Evolutionary conservation across 106 monocot genomes (phyloP), one percentile per base, ranked within the genome.

Genomic region (Allium cepa): DNA sequence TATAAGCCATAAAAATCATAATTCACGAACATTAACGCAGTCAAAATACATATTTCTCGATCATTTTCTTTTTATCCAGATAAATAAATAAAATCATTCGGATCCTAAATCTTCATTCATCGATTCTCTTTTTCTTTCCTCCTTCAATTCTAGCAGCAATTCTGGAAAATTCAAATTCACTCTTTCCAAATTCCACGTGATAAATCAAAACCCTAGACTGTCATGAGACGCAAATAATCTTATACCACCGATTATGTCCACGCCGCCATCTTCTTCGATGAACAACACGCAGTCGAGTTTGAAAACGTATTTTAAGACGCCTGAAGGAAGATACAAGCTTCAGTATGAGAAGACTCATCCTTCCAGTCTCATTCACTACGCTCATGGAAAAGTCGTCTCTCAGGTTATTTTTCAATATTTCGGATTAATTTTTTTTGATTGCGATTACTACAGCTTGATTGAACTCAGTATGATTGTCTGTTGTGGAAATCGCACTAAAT

Each of bases 251-350:
- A 70, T 76, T 50, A 76, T 76, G 63, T 46, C 76, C 46, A 59
- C 78, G 51, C 71, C 81, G 47, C 51, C 85, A 26, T 63, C 79
- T 2, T 78, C 80, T 8, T 57, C 85, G 64, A 57, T 70, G 55
- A 85, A 76, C 77, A 26, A 79, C 14, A 82, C 82, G 49, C 72
- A 79, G 0, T 75, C 79, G 62, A 77, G 70, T 26, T 77, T 85
- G 56, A 90, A 90, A 72, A 80, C 82, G 62, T 79, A 79, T 72
- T 85, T 90, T 75, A 90, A 90, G 79, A 85, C 85, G 46, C 82
- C 82, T 16, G 85, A 90, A 59, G 85, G 89, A 4, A 72, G 85
- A 13, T 90, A 82, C 79, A 90, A 79, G 78, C 85, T 90, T 36
- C 80, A 80, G 64, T 80, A 75, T 67, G 89, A 90, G 80, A 90